Percentiles rank a stretch among this genome's conserved stretches.
These are phyloP conservation scores for Neonectria magnoliae DNA, from an alignment of 2,329 filamentous ascomycete species.

Conservation along the genomic window DNA sequence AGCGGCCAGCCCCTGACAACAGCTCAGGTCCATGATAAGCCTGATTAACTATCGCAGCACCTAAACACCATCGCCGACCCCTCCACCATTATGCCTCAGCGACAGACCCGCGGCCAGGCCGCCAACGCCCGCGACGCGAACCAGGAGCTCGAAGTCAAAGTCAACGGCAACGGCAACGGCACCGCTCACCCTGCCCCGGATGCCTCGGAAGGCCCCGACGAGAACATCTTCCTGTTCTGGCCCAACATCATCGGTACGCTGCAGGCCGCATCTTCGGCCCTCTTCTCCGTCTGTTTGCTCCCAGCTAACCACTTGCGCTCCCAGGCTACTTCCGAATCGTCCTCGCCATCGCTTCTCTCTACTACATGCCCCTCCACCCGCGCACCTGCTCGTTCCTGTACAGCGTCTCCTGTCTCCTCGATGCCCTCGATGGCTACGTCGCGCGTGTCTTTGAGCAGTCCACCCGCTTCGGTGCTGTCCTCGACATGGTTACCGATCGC, in stretches of 20 bases:
- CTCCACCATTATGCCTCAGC: constrained; percentile 48
- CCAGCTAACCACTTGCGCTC: constrained; percentile 27
- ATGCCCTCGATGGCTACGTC: constrained; percentile 94
- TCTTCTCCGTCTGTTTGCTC: constrained; percentile 2
- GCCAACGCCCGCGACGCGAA: constrained; percentile 47
- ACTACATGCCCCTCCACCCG: constrained; percentile 99
- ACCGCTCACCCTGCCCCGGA: constrained; percentile 49
- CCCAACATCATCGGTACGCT: constrained; percentile 82
- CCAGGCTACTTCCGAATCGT: constrained; percentile 81
- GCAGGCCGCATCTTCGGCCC: background rate
- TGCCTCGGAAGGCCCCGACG: constrained; percentile 54
- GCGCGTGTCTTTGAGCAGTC: constrained; percentile 84
- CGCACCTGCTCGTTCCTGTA: constrained; percentile 93
- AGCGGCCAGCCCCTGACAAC: constrained; percentile 37
- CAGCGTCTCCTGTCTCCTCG: constrained; percentile 92
- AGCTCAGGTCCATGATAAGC: constrained; percentile 37
- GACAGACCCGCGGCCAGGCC: constrained; percentile 52
- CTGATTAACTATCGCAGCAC: constrained; percentile 31
- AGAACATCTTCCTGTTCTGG: constrained; percentile 86
- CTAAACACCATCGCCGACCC: constrained; percentile 22
- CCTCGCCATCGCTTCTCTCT: constrained; percentile 88
- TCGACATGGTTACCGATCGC: constrained; percentile 99
- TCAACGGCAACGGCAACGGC: constrained; percentile 63
- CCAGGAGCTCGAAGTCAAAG: constrained; percentile 42
- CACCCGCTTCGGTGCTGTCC: constrained; percentile 93